phyloP scores from a whole-genome alignment of 331 rosid genomes.

The Quercus phellos region DNA sequence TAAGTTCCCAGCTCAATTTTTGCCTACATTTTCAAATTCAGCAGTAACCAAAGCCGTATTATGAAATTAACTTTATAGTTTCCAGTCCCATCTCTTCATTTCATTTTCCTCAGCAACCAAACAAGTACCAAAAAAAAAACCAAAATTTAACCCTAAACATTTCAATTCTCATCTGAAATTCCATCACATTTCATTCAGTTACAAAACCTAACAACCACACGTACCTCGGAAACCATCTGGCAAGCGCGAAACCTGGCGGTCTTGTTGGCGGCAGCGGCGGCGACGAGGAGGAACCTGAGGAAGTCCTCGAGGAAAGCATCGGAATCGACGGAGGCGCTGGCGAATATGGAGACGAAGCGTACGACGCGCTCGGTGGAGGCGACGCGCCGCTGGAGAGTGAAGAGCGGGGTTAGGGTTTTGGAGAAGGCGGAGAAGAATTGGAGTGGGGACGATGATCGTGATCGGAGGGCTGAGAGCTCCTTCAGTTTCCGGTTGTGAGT shows the following conservation, averaged over 20 bases:
- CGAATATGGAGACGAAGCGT: constrained; percentile 62
- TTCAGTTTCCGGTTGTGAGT: constrained; percentile 83
- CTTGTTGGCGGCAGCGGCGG: constrained; percentile 44
- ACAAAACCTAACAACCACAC: too few relatives aligned
- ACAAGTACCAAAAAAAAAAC: not conserved
- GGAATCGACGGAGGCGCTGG: constrained; percentile 25
- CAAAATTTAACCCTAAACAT: not conserved
- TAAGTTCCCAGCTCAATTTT: not conserved
- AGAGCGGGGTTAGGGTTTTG: constrained; percentile 56
- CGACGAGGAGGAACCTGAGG: constrained; percentile 63
- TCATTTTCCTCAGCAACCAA: not conserved
- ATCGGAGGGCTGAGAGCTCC: constrained; percentile 64
- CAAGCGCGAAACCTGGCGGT: constrained; percentile 76
- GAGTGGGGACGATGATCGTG: constrained; percentile 38
- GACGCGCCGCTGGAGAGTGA: constrained; percentile 58
- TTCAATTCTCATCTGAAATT: too few relatives aligned
- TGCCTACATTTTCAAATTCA: not conserved
- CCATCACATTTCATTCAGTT: too few relatives aligned
- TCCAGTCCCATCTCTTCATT: not conserved
- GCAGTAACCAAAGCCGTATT: too few relatives aligned
- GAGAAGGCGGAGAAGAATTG: constrained; percentile 66
- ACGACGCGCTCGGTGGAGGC: constrained; percentile 68
- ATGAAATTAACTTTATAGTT: not conserved
- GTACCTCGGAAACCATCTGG: constrained; percentile 85
- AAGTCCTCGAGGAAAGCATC: constrained; percentile 61